A percentile compares a stretch with the other conserved stretches of the same genome.
These are phyloP conservation scores for Balansia obtecta DNA, from an alignment of 2,329 filamentous ascomycete species.

Conservation along the genomic window DNA sequence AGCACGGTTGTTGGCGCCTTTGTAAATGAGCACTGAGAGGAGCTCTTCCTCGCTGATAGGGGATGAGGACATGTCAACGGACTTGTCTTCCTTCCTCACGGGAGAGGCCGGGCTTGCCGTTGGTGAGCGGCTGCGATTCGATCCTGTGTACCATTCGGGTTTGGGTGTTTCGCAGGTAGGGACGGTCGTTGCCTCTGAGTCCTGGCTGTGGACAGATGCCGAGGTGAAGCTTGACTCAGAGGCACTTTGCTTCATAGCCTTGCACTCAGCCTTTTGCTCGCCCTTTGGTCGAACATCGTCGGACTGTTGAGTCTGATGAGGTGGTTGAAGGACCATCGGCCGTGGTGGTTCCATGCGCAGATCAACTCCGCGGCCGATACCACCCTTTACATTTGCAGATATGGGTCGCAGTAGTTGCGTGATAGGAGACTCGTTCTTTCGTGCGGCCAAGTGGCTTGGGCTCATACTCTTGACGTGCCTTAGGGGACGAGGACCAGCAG, in stretches of 20 bases:
- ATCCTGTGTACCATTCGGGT: slow-evolving; percentile 3
- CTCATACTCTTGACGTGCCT: slow-evolving; percentile 13
- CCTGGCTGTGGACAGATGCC: slow-evolving; percentile 13
- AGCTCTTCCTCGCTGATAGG: slow-evolving; percentile 23
- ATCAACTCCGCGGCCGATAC: neutral
- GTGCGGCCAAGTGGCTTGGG: slow-evolving; percentile 7
- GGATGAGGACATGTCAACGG: slow-evolving; percentile 15
- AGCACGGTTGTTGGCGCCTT: slow-evolving; percentile 11
- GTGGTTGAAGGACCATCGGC: slow-evolving; percentile 5
- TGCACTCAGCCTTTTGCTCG: neutral
- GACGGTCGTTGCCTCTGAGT: slow-evolving; percentile 10
- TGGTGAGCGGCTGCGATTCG: slow-evolving; percentile 4
- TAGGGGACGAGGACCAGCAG: slow-evolving; percentile 8
- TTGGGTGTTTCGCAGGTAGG: slow-evolving; percentile 8
- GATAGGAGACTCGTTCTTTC: neutral
- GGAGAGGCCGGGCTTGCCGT: slow-evolving; percentile 7
- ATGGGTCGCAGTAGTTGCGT: neutral
- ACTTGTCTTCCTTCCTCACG: neutral
- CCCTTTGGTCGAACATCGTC: slow-evolving; percentile 10
- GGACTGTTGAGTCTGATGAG: slow-evolving; percentile 1
- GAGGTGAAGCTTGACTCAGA: slow-evolving; percentile 16
- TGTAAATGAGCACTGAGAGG: slow-evolving; percentile 17
- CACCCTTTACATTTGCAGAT: neutral
- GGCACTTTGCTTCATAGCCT: slow-evolving; percentile 1
- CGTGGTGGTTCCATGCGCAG: neutral